These are phyloP conservation scores for Aspergillus flavus DNA, from an alignment of 2,329 filamentous ascomycete species.

Conservation along the genomic window DNA sequence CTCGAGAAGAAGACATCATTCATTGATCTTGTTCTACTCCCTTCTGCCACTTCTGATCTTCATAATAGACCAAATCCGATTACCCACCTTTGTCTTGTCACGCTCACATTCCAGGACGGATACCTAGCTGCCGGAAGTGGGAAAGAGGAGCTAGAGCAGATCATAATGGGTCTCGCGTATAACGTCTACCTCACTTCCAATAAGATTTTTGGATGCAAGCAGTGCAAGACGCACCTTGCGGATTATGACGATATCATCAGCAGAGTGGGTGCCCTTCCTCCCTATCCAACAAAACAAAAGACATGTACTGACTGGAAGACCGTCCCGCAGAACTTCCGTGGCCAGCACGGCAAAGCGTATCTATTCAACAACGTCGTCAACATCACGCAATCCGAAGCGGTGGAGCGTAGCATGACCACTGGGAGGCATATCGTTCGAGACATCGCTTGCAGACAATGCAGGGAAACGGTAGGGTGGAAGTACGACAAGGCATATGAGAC, in stretches of 20 bases:
- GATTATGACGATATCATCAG: slow-evolving; percentile 97
- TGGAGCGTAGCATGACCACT: slow-evolving; percentile 97
- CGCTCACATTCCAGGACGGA: slow-evolving; percentile 26
- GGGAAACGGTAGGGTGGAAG: slow-evolving; percentile 94
- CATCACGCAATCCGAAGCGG: slow-evolving; percentile 75
- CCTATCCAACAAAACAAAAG: slow-evolving; percentile 4
- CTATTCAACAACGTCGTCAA: slow-evolving; percentile 96
- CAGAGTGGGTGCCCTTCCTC: slow-evolving; percentile 61
- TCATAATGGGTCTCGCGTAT: slow-evolving; percentile 80
- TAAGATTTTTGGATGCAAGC: slow-evolving; percentile 91
- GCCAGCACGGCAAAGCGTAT: slow-evolving; percentile 97
- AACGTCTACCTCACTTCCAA: slow-evolving; percentile 85
- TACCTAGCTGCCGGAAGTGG: slow-evolving; percentile 18
- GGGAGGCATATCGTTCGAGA: slow-evolving; percentile 92
- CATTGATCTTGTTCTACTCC: slow-evolving; percentile 8
- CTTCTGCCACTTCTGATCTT: neutral
- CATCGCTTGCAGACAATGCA: slow-evolving; percentile 88
- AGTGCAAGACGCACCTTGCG: slow-evolving; percentile 92
- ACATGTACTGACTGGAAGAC: slow-evolving; percentile 15
- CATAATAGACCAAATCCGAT: slow-evolving; percentile 1
- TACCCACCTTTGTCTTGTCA: slow-evolving; percentile 15
- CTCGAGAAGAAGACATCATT: slow-evolving; percentile 4
- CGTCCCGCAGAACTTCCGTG: slow-evolving; percentile 80
- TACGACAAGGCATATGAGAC: slow-evolving; percentile 96
- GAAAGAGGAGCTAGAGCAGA: slow-evolving; percentile 20